These are phyloP conservation scores for Phytophthora cajani DNA, from an alignment of 352 stramenopile species.

Conservation along the genomic window DNA sequence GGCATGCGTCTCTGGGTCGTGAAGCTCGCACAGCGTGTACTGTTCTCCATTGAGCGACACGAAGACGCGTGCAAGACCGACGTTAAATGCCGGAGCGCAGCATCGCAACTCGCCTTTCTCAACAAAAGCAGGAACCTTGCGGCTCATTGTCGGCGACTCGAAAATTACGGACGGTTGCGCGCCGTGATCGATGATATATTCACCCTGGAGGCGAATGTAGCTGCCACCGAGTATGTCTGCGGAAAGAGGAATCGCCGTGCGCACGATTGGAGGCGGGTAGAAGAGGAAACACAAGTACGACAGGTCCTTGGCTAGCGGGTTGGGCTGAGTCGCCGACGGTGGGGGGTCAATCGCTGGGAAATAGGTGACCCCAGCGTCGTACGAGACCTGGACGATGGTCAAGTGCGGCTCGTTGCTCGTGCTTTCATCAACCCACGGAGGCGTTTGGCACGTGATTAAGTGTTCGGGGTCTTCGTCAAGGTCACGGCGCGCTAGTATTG, in stretches of 20 bases:
- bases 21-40: slow-evolving; percentile 74
- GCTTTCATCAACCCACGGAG: slow-evolving; percentile 42
- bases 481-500: not conserved
- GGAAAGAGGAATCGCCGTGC: slow-evolving; percentile 61
- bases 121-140: slow-evolving; percentile 70
- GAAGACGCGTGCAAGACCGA: slow-evolving; percentile 59
- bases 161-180: slow-evolving; percentile 69
- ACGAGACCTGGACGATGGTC: slow-evolving; percentile 78
- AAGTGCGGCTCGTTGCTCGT: slow-evolving; percentile 46
- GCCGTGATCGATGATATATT: slow-evolving; percentile 74
- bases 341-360: slow-evolving; percentile 25
- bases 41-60: slow-evolving; percentile 81
- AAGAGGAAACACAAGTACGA: slow-evolving; percentile 83
- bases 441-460: slow-evolving; percentile 57
- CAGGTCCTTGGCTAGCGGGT: slow-evolving; percentile 53
- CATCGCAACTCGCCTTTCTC: slow-evolving; percentile 72
- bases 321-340: slow-evolving; percentile 12
- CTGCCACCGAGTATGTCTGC: slow-evolving; percentile 72
- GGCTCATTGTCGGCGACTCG: slow-evolving; percentile 53
- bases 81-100: slow-evolving; percentile 68
- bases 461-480: slow-evolving; percentile 40
- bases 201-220: slow-evolving; percentile 64
- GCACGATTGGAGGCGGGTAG: slow-evolving; percentile 63
- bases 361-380: slow-evolving; percentile 58
- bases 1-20: slow-evolving; percentile 50